Base-by-base conservation (phyloP, 2,329 filamentous ascomycete genomes). In the Verticillium dahliae region DNA sequence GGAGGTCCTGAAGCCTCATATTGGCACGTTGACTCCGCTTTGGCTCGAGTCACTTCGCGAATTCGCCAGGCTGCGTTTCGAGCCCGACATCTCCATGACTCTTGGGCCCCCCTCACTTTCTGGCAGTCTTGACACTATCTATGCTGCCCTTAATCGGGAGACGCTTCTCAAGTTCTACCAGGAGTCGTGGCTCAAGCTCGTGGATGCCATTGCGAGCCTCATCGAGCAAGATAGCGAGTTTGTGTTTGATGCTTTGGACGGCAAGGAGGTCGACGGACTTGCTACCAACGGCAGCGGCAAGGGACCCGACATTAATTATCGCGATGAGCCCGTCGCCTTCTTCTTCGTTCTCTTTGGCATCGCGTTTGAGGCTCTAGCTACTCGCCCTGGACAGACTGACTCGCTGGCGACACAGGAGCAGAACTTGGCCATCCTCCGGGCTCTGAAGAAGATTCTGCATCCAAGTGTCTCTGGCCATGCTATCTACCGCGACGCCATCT, bases 221-320 rank as follows among this genome's bases (percentile, higher is more conserved):
- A 97, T 99, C 62, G 95, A 98, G 70, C 94, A 97, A 74, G 95
- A 99, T 71, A 97, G 93, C 74, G 92, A 95, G 64, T 97, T 97
- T 65, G 95, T 99, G 3, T 99, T 99, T 71, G 93, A 97, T 74
- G 95, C 95, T 1, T 79, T 99, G 6, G 95, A 99, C 71, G 93
- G 93, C 59, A 97, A 95, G 71, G 84, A 85, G 68, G 77, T 77
- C 0, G 78, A 80, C 10, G 81, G 77, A 27, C 74, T 78, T 4
- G 74, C 75, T 10, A 69, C 74, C 33, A 83, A 81, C 63, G 80
- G 79, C 2, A 78, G 83, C 54, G 54, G 54, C 54, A 91, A 89
- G 71, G 84, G 82, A 3, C 82, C 88, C 57, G 91, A 94, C 66
- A 98, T 99, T 77, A 98, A 98, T 74, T 99, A 99, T 73, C 90